phyloP scores from a whole-genome alignment of 805 yeast genomes.

The Millerozyma miso region DNA sequence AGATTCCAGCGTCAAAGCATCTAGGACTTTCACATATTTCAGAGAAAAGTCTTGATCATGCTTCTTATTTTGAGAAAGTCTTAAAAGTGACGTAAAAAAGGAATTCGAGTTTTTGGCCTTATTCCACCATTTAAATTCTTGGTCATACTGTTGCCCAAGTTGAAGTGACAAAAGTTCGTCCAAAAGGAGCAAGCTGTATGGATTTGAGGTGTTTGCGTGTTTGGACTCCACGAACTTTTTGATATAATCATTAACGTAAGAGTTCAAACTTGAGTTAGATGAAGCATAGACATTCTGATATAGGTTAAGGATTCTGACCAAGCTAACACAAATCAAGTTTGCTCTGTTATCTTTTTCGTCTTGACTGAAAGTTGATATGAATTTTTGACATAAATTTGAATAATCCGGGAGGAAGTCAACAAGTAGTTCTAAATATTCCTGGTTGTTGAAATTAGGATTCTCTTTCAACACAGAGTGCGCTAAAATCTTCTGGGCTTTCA shows the following conservation, averaged over 20 bases:
- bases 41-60: conserved; percentile 20
- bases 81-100: conserved; percentile 62
- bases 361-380: conserved; percentile 17
- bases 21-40: conserved; percentile 49
- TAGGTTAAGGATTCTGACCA: conserved; percentile 40
- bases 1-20: conserved; percentile 46
- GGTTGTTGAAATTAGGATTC: conserved; percentile 14
- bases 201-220: conserved; percentile 21
- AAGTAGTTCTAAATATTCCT: conserved; percentile 24
- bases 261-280: conserved; percentile 16
- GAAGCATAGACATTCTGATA: conserved; percentile 34
- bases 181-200: conserved; percentile 54
- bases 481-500: conserved; percentile 46
- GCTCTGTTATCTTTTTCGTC: not conserved
- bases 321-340: conserved; percentile 25
- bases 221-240: conserved; percentile 12
- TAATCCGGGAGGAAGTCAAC: conserved; percentile 47
- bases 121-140: conserved; percentile 78
- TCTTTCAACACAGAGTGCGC: conserved; percentile 3
- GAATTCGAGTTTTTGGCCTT: conserved; percentile 43
- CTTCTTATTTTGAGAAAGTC: conserved; percentile 28
- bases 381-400: conserved; percentile 36
- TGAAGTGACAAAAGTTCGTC: conserved; percentile 53
- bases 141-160: conserved; percentile 43
- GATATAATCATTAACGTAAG: conserved; percentile 14